Conservation (phyloP, 1,284 basidiomycete species). For the Golubevia pallescens region DNA sequence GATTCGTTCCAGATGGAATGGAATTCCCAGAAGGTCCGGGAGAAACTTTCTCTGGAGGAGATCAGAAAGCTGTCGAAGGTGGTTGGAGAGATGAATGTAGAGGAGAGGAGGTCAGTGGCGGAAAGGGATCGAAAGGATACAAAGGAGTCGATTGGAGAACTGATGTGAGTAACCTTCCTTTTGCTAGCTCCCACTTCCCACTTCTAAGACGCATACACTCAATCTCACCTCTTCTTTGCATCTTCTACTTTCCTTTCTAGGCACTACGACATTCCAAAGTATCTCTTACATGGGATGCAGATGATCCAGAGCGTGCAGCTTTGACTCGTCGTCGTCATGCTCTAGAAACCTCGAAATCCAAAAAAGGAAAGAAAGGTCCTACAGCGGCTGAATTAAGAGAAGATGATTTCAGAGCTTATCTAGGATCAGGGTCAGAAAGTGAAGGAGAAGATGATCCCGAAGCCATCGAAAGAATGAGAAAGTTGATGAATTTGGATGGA, state of each 20-base stretch:
- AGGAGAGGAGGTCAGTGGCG: constrained; percentile 74
- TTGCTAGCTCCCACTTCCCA: too few species aligned
- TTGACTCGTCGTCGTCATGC: constrained; percentile 68
- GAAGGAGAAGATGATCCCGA: constrained; percentile 12
- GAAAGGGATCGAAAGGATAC: constrained; percentile 71
- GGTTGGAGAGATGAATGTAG: constrained; percentile 74
- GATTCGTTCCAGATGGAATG: constrained; percentile 52
- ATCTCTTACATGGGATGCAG: constrained; percentile 97
- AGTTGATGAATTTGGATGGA: constrained; percentile 40
- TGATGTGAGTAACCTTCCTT: constrained; percentile 71
- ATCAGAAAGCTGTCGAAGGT: constrained; percentile 75
- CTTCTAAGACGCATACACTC: too few species aligned
- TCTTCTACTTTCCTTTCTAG: constrained; percentile 65
- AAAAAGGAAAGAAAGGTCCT: constrained; percentile 15
- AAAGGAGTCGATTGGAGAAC: constrained; percentile 90
- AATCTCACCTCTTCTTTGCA: neutral
- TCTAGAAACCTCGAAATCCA: neutral
- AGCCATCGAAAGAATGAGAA: constrained; percentile 35
- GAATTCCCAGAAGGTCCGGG: neutral
- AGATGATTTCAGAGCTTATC: constrained; percentile 59
- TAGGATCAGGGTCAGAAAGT: constrained; percentile 51
- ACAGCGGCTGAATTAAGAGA: constrained; percentile 43
- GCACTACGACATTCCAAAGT: constrained; percentile 98
- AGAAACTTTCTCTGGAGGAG: too few species aligned
- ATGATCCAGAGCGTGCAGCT: constrained; percentile 85